phyloP scores from a whole-genome alignment of 345 rosid genomes.

The Psidium friedrichsthalianum region DNA sequence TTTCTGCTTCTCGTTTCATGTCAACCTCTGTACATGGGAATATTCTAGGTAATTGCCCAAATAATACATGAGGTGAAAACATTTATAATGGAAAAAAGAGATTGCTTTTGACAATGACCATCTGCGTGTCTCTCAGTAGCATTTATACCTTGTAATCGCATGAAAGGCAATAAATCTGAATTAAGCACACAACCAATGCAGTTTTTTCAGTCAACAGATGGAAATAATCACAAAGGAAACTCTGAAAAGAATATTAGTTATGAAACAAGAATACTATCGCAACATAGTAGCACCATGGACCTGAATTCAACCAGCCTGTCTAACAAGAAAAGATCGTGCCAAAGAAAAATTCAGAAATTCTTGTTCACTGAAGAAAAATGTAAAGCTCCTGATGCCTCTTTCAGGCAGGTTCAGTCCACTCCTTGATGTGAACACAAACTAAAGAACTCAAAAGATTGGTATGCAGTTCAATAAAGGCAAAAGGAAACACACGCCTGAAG shows the following conservation, averaged over 20 bases:
- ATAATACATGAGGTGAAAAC: background rate
- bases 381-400: background rate
- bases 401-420: background rate
- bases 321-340: background rate
- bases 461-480: background rate
- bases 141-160: background rate
- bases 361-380: background rate
- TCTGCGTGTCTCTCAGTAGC: background rate
- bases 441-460: background rate
- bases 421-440: background rate
- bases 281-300: background rate
- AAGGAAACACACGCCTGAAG: background rate
- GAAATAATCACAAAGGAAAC: background rate
- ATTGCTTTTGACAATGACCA: background rate
- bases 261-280: background rate
- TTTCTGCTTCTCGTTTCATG: slow-evolving; percentile 75
- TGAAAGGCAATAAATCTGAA: background rate
- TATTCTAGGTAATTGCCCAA: background rate
- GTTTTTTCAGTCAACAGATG: background rate
- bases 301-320: background rate
- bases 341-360: background rate
- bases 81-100: background rate
- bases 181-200: background rate
- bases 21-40: slow-evolving; percentile 45
- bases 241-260: background rate